Base-by-base conservation (phyloP, 345 rosid species). In the Aurinia saxatilis region DNA sequence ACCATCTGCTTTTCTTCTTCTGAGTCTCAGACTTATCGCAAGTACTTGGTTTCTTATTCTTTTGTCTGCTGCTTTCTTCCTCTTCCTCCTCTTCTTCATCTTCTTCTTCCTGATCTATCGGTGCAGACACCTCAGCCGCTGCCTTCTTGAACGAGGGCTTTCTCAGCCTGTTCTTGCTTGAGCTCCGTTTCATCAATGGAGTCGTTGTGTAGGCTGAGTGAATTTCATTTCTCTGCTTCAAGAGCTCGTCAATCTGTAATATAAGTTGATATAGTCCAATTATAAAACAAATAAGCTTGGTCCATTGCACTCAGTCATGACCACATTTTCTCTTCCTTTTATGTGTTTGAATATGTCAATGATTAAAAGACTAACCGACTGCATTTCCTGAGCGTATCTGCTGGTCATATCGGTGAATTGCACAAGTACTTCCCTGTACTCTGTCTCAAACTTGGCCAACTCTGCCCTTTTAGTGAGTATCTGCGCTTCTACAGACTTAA, bases 371-470 rank as follows among this genome's bases (percentile, higher is more conserved):
- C 95, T 77, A 61, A 87, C 99, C 47, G 79, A 82, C 77, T 90
- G 91, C 96, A 95, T 95, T 73, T 95, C 99, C 63, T 78, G 87
- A 3, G 99, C 79, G 56, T 90, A 95, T 78, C 92, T 78, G 73
- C 83, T 71, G 12, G 97, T 95, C 96, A 95, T 90, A 73, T 88
- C 89, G 0, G 95, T 80, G 72, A 95, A 95, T 59, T 88, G 97
- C 60, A 82, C 76, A 48, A 90, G 75, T 16, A 95, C 99, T 95
- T 90, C 97, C 71, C 86, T 78, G 73, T 95, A 90, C 77, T 95
- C 97, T 73, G 78, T 79, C 78, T 95, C 99, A 65, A 95, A 95
- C 81, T 88, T 84, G 42, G 92, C 79, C 37, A 95, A 61, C 68
- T 95, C 97, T 6, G 71, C 93, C 27, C 96, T 81, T 79, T 90